Percentiles rank a stretch among this genome's conserved stretches.
Evolutionary conservation across 257 asterid species (phyloP).

Genomic region (Gentiana straminea): DNA sequence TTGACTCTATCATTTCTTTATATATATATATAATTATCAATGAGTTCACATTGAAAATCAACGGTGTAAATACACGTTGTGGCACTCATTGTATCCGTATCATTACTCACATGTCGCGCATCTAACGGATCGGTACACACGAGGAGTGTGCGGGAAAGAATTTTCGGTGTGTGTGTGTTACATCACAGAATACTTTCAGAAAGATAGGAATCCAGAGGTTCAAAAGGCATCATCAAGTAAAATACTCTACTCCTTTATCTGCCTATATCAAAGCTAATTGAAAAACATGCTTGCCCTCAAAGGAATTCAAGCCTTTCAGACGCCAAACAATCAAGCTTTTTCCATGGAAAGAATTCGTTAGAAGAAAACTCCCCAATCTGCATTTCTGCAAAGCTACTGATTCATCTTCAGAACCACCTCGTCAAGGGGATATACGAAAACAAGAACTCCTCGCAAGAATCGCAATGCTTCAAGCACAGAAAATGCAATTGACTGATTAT

Average conservation of each 20-base stretch:
- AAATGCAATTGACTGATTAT: constrained; percentile 69
- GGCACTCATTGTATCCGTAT: no score
- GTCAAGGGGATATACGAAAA: constrained; percentile 46
- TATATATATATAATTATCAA: no score
- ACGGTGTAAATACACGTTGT: no score
- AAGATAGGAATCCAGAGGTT: constrained; percentile 42
- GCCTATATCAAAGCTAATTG: constrained; percentile 8
- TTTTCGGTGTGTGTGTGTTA: no score
- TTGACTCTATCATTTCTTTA: no score
- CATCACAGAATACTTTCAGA: neutral
- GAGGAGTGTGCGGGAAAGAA: no score
- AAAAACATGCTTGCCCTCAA: constrained; percentile 48
- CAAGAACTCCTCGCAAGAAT: constrained; percentile 85
- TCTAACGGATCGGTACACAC: no score
- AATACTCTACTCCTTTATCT: constrained; percentile 6
- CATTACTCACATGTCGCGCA: no score
- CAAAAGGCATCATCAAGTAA: constrained; percentile 13
- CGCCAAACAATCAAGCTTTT: constrained; percentile 21
- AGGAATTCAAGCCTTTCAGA: constrained; percentile 48
- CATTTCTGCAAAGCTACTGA: constrained; percentile 34
- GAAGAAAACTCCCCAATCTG: constrained; percentile 23
- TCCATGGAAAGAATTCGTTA: constrained; percentile 26
- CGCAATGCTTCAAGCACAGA: constrained; percentile 80
- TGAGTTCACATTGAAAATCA: no score
- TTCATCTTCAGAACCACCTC: constrained; percentile 34